Base-by-base conservation (phyloP, 1,139 yeast genomes). In the Dujonia santamariae region DNA sequence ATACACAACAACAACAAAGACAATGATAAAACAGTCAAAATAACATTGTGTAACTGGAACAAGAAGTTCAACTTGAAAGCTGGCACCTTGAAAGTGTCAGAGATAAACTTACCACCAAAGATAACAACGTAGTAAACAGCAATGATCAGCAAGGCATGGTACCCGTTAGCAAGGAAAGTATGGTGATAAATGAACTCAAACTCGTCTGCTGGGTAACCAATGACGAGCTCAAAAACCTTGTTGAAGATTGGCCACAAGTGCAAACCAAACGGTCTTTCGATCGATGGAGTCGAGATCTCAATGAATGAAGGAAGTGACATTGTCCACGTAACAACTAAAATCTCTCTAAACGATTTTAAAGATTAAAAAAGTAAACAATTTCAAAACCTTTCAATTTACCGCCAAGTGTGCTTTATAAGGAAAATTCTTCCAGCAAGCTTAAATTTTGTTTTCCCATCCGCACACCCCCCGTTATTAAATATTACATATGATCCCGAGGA, bases 241-340 rank as follows among this genome's bases (percentile, higher is more conserved):
- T 81, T 78, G 60, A 92, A 87, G 40, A 90, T 63, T 20, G 95
- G 95, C 96, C 96, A 92, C 43, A 92, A 69, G 51, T 85, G 75
- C 36, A 92, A 45, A 32, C 98, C 98, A 59, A 90, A 92, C 13
- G 97, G 97, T 43, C 86, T 74, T 35, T 85, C 85, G 36, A 87
- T 53, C 27, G 83, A 65, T 28, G 97, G 97, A 29, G 46, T 30
- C 18, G 57, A 47, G 32, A 47, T 32, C 37, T 45, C 43, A 28
- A 46, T 28, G 31, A 41, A 30, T 7, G 17, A 21, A 19, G 31
- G 35, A 19, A 30, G 32, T 17, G 34, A 35, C 34, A 32, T 31
- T 12, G 9, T 26, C n/a, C n/a, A 26, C 21, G 15, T 6, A 22
- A 22, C 9, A 22, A 11, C 9, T 14, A 11, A 11, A 22, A 6